Conservation (phyloP, 1,284 basidiomycete species). For the Melampsora americana region DNA sequence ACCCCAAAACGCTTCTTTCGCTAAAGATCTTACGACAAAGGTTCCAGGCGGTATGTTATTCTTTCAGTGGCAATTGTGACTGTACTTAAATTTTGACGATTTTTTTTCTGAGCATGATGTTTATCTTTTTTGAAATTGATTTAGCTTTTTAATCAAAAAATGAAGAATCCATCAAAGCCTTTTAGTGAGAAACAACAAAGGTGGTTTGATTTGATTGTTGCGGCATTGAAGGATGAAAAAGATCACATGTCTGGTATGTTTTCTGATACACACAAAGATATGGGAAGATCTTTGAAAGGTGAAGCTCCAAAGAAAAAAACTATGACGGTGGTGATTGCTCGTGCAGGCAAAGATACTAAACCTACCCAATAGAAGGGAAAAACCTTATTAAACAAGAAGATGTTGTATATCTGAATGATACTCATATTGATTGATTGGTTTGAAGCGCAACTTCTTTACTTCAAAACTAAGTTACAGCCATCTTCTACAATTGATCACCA, state of each 20-base stretch:
- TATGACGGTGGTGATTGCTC: neutral
- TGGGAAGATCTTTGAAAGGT: neutral
- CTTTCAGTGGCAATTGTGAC: neutral
- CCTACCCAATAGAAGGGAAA: neutral
- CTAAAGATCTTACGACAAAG: conserved; percentile 39
- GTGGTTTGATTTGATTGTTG: conserved; percentile 41
- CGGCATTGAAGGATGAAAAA: conserved; percentile 35
- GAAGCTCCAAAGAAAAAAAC: conserved; percentile 14
- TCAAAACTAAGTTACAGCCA: too few relatives aligned
- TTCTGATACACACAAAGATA: neutral
- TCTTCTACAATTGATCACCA: too few relatives aligned
- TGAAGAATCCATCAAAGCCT: conserved; percentile 40
- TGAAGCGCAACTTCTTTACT: too few relatives aligned
- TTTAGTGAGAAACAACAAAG: conserved; percentile 38
- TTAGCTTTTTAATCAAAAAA: conserved; percentile 42
- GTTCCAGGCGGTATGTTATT: conserved; percentile 32
- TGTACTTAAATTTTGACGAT: neutral
- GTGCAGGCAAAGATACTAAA: neutral
- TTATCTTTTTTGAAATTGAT: neutral
- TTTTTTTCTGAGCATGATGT: neutral
- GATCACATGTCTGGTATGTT: neutral
- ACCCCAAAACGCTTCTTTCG: conserved; percentile 34
- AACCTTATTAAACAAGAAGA: too few relatives aligned
- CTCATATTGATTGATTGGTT: too few relatives aligned
- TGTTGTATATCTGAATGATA: too few relatives aligned